Evolutionary conservation across 257 asterid species (phyloP).

Genomic region (Przewalskia tangutica): DNA sequence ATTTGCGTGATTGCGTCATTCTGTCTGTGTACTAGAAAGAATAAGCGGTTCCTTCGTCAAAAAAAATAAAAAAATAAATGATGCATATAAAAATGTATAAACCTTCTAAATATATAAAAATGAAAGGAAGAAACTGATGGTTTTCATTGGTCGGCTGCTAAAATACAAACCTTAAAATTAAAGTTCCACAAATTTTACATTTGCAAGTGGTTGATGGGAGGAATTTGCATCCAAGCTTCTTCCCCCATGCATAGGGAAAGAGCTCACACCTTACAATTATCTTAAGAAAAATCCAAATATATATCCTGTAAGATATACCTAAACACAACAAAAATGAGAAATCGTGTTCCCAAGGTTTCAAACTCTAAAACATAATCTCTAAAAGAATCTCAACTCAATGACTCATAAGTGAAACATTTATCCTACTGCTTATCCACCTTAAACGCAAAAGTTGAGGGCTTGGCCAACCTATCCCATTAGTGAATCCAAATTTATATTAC

Average conservation of each 20-base stretch:
- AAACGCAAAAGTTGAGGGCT: not conserved
- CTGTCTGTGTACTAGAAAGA: too few species aligned
- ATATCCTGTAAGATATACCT: not conserved
- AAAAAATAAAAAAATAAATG: too few species aligned
- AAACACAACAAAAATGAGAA: not conserved
- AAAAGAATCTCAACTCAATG: not conserved
- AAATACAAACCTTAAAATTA: not conserved
- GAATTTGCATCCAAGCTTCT: not conserved
- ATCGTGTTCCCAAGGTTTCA: not conserved
- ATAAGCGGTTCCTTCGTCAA: too few species aligned
- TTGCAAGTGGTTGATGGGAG: not conserved
- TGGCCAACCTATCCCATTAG: not conserved
- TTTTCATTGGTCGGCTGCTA: slow-evolving; percentile 3
- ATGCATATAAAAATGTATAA: not conserved
- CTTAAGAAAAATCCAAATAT: not conserved
- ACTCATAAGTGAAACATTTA: not conserved
- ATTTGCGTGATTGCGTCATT: too few species aligned
- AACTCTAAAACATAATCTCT: not conserved
- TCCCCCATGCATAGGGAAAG: slow-evolving; percentile 6
- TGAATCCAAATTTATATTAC: not conserved
- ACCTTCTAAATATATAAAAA: not conserved
- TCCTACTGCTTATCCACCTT: not conserved
- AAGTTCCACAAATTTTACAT: not conserved
- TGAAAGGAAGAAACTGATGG: not conserved
- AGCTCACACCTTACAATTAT: not conserved